phyloP scores from a whole-genome alignment of 768 basidiomycete genomes.

The Termitomyces titanicus region DNA sequence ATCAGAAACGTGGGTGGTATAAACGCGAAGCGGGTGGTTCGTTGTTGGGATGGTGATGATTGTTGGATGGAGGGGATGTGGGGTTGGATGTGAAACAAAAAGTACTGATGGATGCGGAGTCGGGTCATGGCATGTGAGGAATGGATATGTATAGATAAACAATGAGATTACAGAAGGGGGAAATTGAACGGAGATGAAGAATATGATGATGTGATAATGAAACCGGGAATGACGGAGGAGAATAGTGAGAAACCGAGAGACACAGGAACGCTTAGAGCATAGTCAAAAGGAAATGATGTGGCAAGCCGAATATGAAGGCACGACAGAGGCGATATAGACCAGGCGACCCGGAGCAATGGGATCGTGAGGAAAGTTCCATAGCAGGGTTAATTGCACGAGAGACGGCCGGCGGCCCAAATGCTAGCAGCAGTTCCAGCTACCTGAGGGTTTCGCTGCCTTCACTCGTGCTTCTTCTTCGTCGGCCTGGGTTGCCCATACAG shows the following conservation, averaged over 20 bases:
- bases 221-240: slow-evolving; percentile 11
- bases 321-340: slow-evolving; percentile 10
- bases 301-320: not conserved
- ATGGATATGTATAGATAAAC: slow-evolving; percentile 15
- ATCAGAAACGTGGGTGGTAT: slow-evolving; percentile 21
- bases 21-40: slow-evolving; percentile 18
- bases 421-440: slow-evolving; percentile 73
- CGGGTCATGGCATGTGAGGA: slow-evolving; percentile 13
- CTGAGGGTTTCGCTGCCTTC: slow-evolving; percentile 43
- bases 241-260: not conserved
- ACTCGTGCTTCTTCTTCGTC: slow-evolving; percentile 73
- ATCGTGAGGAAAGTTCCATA: not conserved
- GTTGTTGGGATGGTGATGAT: slow-evolving; percentile 4
- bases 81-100: not conserved
- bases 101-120: not conserved
- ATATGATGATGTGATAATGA: slow-evolving; percentile 18
- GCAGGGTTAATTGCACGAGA: slow-evolving; percentile 2
- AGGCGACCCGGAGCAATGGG: slow-evolving; percentile 3
- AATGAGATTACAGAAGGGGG: slow-evolving; percentile 15
- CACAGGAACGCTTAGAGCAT: not conserved
- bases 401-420: slow-evolving; percentile 19
- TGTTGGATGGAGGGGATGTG: not conserved
- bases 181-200: slow-evolving; percentile 16
- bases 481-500: slow-evolving; percentile 76
- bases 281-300: not conserved